A percentile compares a stretch with the other conserved stretches of the same genome.
Evolutionary conservation across 2,329 filamentous ascomycete species (phyloP).

Genomic region (Penicillium sp.): DNA sequence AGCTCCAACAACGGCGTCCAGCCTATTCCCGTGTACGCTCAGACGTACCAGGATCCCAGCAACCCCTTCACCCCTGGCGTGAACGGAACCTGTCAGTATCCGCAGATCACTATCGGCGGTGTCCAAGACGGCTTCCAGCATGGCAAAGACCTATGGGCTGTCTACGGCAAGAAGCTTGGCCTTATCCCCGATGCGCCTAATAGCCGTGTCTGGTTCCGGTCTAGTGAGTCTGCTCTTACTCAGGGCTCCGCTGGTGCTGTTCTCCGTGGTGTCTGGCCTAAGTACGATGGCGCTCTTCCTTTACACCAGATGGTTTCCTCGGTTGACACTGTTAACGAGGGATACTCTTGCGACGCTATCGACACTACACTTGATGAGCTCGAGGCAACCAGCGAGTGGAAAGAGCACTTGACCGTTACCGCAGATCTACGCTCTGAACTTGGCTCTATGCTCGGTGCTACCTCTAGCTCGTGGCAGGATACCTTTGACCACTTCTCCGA

Average conservation of each 20-base stretch:
- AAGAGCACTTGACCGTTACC: constrained; percentile 37
- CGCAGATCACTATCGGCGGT: constrained; percentile 42
- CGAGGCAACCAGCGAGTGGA: constrained; percentile 34
- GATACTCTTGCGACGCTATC: constrained; percentile 34
- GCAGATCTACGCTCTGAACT: constrained; percentile 28
- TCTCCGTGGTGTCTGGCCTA: constrained; percentile 40
- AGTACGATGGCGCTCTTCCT: constrained; percentile 32
- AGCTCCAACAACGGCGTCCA: constrained; percentile 12
- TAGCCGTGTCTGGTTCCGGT: constrained; percentile 37
- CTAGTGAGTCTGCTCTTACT: constrained; percentile 37
- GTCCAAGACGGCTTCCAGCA: constrained; percentile 40
- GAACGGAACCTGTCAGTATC: constrained; percentile 40
- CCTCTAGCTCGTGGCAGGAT: constrained; percentile 29
- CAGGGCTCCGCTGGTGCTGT: constrained; percentile 40
- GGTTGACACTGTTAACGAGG: constrained; percentile 39
- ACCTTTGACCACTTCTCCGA: constrained; percentile 44
- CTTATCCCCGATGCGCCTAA: constrained; percentile 33
- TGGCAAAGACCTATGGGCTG: constrained; percentile 34
- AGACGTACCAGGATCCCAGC: constrained; percentile 36
- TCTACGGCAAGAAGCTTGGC: constrained; percentile 35
- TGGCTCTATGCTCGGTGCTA: constrained; percentile 34
- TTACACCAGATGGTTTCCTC: constrained; percentile 39
- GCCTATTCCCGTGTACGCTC: constrained; percentile 35
- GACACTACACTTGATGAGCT: constrained; percentile 24
- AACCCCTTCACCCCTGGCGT: constrained; percentile 37